phyloP scores from a whole-genome alignment of 192 early-diverging fungal genomes.

The Phlyctochytrium planicorne region DNA sequence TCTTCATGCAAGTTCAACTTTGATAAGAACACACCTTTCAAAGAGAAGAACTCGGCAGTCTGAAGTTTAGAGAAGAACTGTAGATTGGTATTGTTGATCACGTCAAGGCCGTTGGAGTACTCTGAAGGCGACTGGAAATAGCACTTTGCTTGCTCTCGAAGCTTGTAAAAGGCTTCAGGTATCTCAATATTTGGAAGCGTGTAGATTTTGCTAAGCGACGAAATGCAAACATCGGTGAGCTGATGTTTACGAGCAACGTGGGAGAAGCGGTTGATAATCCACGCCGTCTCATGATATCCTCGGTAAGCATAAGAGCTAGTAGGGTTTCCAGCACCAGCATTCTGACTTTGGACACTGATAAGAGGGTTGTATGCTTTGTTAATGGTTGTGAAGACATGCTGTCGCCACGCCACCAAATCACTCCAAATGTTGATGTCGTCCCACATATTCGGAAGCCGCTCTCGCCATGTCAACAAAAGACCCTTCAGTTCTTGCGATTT shows the following conservation, averaged over 20 bases:
- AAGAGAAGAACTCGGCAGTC: slow-evolving; percentile 96
- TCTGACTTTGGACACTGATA: slow-evolving; percentile 45
- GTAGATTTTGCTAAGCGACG: slow-evolving; percentile 90
- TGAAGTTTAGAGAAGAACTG: slow-evolving; percentile 89
- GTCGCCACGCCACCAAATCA: slow-evolving; percentile 95
- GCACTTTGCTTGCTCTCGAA: slow-evolving; percentile 98
- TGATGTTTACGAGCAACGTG: slow-evolving; percentile 94
- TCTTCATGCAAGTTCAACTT: slow-evolving; percentile 83
- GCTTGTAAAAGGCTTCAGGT: slow-evolving; percentile 81
- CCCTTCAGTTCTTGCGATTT: slow-evolving; percentile 88
- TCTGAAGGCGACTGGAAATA: slow-evolving; percentile 88
- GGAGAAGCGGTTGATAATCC: slow-evolving; percentile 99
- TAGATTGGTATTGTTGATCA: slow-evolving; percentile 99
- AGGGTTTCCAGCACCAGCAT: slow-evolving; percentile 32
- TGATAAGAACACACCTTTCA: slow-evolving; percentile 93
- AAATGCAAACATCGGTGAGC: slow-evolving; percentile 91
- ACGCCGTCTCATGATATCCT: slow-evolving; percentile 99
- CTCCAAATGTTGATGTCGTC: slow-evolving; percentile 99
- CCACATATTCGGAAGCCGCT: slow-evolving; percentile 93
- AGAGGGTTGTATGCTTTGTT: slow-evolving; percentile 93
- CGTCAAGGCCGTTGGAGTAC: slow-evolving; percentile 88
- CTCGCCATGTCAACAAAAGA: slow-evolving; percentile 91
- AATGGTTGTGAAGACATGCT: slow-evolving; percentile 95
- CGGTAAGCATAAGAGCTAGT: slow-evolving; percentile 90
- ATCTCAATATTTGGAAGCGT: slow-evolving; percentile 99